Base-by-base conservation (phyloP, 192 early-diverging fungal species). In the Backusella australiensis region DNA sequence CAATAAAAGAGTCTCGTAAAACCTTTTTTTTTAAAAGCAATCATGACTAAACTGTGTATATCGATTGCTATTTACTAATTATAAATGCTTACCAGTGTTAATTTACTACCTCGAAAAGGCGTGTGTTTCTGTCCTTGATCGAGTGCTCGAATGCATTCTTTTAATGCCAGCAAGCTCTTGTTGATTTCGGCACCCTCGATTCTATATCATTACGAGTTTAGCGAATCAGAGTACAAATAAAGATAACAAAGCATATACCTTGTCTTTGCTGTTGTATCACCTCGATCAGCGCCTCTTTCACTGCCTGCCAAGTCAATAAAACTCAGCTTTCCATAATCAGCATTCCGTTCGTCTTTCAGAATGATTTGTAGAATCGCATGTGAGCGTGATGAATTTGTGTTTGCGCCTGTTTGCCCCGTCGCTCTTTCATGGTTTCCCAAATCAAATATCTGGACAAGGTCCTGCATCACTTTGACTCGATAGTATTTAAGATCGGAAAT, bases 131-230 rank as follows among this genome's bases (percentile, higher is more conserved):
- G 95, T 72, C 93, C 94, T 75, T 96, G 91, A 76, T 98, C 97
- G 56, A 98, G 81, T 1, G 97, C 96, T 69, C 96, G 91, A 84
- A 99, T 99, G 77, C 96, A 98, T 77, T 98, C 96, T 82, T 99
- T 98, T 71, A 99, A 82, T 0, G 97, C 97, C 67, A 99, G 84
- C 72, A 99, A 83, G 76, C 94, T 95, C 83, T 97, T 97, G 86
- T 99, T 99, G 86, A 99, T 99, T 82, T 99, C 96, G 0, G 96
- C 94, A 9, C 96, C 97, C 79, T 99, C 97, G 94, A 96, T 95
- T 77, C 95, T 91, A 77, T 70, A 77, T 65, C n/a, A 1, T 6
- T 29, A 8, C 71, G n/a, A n/a, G 46, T 2, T 49, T 49, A 49
- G 46, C 6, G 19, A 19, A 49, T 44, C 32, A 32, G 2, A 2